These are phyloP conservation scores for Fermentozyma sake DNA, from an alignment of 1,139 yeast genomes.

Conservation along the genomic window DNA sequence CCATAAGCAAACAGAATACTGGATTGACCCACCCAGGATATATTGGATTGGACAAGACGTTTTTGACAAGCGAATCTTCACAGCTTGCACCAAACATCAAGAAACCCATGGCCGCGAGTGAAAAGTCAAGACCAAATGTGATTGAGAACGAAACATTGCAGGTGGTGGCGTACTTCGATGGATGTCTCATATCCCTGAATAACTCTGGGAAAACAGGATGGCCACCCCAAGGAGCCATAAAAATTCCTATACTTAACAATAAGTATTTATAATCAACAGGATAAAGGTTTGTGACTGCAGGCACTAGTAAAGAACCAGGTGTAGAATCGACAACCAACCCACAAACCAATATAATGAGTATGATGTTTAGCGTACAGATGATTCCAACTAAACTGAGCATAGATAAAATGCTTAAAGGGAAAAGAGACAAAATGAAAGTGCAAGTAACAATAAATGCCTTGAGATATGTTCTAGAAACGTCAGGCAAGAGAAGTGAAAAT, in stretches of 20 bases:
- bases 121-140: slow-evolving; percentile 31
- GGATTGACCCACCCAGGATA: slow-evolving; percentile 32
- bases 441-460: slow-evolving; percentile 45
- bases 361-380: slow-evolving; percentile 60
- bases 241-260: slow-evolving; percentile 64
- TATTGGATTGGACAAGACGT: slow-evolving; percentile 28
- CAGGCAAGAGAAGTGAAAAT: slow-evolving; percentile 60
- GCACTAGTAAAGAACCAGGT: slow-evolving; percentile 66
- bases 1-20: slow-evolving; percentile 32
- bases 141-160: slow-evolving; percentile 29
- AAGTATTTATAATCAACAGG: slow-evolving; percentile 49
- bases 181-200: slow-evolving; percentile 79
- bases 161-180: slow-evolving; percentile 32
- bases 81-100: slow-evolving; percentile 38
- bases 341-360: slow-evolving; percentile 52
- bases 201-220: slow-evolving; percentile 83
- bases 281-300: slow-evolving; percentile 46
- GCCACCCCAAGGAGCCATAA: slow-evolving; percentile 90
- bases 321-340: slow-evolving; percentile 52
- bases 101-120: slow-evolving; percentile 33
- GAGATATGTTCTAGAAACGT: slow-evolving; percentile 41
- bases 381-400: slow-evolving; percentile 74
- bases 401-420: slow-evolving; percentile 72
- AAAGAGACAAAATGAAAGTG: slow-evolving; percentile 59
- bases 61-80: slow-evolving; percentile 37